phyloP scores from a whole-genome alignment of 2,329 filamentous ascomycete genomes.

The Fusarium pseudonygamai region DNA sequence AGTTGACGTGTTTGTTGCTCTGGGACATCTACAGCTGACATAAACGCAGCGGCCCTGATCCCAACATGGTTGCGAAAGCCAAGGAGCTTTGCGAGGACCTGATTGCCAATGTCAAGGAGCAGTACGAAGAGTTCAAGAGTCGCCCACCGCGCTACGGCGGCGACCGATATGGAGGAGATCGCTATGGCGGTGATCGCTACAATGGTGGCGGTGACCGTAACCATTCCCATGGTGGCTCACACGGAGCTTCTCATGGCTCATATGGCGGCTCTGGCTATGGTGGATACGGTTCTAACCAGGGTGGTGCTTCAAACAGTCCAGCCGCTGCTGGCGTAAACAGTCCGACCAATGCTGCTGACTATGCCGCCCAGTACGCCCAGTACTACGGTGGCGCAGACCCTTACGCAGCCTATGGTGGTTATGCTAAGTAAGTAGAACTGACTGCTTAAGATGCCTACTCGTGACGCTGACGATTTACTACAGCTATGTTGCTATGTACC shows the following conservation, averaged over 20 bases:
- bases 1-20: conserved; percentile 44
- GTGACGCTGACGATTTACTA: conserved; percentile 34
- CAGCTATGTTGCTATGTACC: conserved; percentile 75
- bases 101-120: conserved; percentile 83
- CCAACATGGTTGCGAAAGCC: conserved; percentile 84
- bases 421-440: conserved; percentile 68
- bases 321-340: conserved; percentile 44
- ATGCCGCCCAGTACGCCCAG: conserved; percentile 83
- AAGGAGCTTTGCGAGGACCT: conserved; percentile 91
- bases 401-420: conserved; percentile 91
- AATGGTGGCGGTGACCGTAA: conserved; percentile 50
- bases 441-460: neutral
- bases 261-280: conserved; percentile 43
- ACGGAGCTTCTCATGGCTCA: conserved; percentile 40
- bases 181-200: conserved; percentile 56
- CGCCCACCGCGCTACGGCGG: conserved; percentile 72
- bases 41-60: conserved; percentile 78
- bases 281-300: conserved; percentile 44
- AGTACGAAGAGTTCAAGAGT: conserved; percentile 92
- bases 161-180: conserved; percentile 50
- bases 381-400: conserved; percentile 82
- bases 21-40: conserved; percentile 45
- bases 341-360: conserved; percentile 61
- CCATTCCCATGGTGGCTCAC: conserved; percentile 44
- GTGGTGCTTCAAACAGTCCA: conserved; percentile 50